Evolutionary conservation across 2,329 filamentous ascomycete species (phyloP).

Genomic region (Cladorrhinum sp.): DNA sequence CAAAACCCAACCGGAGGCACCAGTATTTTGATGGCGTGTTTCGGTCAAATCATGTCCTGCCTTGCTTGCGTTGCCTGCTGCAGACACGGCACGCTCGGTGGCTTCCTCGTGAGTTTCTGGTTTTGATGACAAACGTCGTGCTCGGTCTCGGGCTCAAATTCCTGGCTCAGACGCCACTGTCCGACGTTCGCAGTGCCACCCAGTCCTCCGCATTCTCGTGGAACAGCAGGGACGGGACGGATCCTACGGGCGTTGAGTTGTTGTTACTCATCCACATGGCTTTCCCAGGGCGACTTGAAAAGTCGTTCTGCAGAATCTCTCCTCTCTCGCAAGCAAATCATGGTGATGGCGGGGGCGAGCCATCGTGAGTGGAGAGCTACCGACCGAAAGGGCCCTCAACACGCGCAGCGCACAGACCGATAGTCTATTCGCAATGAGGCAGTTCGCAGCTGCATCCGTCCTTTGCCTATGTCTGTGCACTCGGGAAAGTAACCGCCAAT

Average conservation of each 20-base stretch:
- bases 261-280: neutral
- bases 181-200: neutral
- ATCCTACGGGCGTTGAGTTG: neutral
- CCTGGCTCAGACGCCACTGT: neutral
- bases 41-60: neutral
- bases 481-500: neutral
- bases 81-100: no score
- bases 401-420: neutral
- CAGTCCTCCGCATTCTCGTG: neutral
- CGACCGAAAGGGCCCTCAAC: neutral
- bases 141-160: neutral
- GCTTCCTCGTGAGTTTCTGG: neutral
- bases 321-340: neutral
- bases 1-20: neutral
- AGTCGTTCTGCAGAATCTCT: neutral
- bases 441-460: neutral
- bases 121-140: neutral
- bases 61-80: neutral
- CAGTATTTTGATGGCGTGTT: constrained; percentile 5
- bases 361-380: neutral
- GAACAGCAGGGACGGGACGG: neutral
- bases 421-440: neutral
- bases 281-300: neutral
- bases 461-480: neutral
- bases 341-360: no score